phyloP scores from a whole-genome alignment of 2,329 filamentous ascomycete genomes.

The Graphiopsis chlorocephala region DNA sequence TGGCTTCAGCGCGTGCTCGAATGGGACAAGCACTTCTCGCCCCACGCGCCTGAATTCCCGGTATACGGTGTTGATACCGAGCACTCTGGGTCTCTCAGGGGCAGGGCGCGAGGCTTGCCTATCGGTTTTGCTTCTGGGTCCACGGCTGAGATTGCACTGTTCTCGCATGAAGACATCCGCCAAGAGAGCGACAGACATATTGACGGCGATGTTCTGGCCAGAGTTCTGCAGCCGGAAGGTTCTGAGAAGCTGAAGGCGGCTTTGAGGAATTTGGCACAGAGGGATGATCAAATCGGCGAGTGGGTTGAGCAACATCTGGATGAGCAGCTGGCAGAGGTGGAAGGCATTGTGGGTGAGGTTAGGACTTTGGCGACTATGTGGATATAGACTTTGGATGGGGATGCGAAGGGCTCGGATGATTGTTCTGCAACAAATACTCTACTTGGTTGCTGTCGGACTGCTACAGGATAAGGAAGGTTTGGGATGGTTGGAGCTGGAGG shows the following conservation, averaged over 20 bases:
- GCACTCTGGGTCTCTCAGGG: constrained; percentile 14
- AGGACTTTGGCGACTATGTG: constrained; percentile 25
- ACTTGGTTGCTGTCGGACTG: neutral
- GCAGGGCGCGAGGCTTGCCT: constrained; percentile 24
- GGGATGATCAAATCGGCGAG: constrained; percentile 26
- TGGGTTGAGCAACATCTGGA: constrained; percentile 35
- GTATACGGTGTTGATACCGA: constrained; percentile 17
- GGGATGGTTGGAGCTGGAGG: neutral
- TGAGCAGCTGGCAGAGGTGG: constrained; percentile 24
- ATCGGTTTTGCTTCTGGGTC: constrained; percentile 25
- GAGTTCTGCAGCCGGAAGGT: constrained; percentile 33
- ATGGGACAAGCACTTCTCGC: constrained; percentile 33
- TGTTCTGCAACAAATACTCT: neutral
- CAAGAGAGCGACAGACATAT: constrained; percentile 35
- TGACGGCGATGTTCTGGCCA: constrained; percentile 41
- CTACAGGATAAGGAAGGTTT: neutral
- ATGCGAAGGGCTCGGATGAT: neutral
- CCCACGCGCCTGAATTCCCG: constrained; percentile 22
- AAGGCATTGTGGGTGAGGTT: constrained; percentile 24
- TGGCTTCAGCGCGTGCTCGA: constrained; percentile 66
- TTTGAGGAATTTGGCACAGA: constrained; percentile 21
- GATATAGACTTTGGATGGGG: constrained; percentile 18
- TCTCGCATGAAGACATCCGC: constrained; percentile 16
- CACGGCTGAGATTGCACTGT: constrained; percentile 30
- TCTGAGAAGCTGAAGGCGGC: constrained; percentile 22